Base-by-base conservation (phyloP, 2,329 filamentous ascomycete genomes). In the Diplocarpon mali region DNA sequence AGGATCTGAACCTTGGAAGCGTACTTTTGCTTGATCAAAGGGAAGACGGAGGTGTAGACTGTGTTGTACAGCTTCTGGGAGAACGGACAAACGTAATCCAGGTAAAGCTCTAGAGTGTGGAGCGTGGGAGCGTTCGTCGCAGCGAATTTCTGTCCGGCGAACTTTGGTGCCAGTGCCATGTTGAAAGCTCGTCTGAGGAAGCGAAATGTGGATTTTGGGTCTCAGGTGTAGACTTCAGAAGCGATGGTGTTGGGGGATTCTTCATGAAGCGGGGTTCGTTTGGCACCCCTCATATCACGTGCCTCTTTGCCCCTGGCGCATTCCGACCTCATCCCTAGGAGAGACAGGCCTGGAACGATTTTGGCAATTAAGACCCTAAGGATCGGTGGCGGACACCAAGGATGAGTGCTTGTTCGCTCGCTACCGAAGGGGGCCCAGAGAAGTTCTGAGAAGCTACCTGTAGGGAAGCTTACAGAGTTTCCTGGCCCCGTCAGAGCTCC, bases 31-130 rank as follows among this genome's bases (percentile, higher is more conserved):
- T 72, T 69, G 55, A 94, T 71, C 38, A 76, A 63, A 1, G 85
- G 81, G 48, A 76, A 69, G 47, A 94, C 75, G 27, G 70, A 65
- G 46, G 65, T 68, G 65, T 82, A 80, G 56, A 95, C 67, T 2
- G 84, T 90, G 51, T 80, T 76, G 75, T 92, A 95, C 50, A 58
- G 54, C 58, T 83, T 83, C 47, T 73, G 75, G 30, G 72, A 78
- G 69, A 76, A 83, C 34, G 87, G 88, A 64, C 89, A 95, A 60
- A 87, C 84, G 69, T 94, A 95, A 71, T 95, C 89, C 55, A 95
- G 79, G 65, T 85, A 81, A 41, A 82, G 51, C 62, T 82, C 78
- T 40, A 81, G 62, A 0, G 76, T 80, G 67, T 81, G 76, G 13
- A 70, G 63, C 5, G 72, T 65, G 32, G 68, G 65, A 7, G 67